Evolutionary conservation across 768 basidiomycete genomes (phyloP).

Genomic region (Mrakia frigida): DNA sequence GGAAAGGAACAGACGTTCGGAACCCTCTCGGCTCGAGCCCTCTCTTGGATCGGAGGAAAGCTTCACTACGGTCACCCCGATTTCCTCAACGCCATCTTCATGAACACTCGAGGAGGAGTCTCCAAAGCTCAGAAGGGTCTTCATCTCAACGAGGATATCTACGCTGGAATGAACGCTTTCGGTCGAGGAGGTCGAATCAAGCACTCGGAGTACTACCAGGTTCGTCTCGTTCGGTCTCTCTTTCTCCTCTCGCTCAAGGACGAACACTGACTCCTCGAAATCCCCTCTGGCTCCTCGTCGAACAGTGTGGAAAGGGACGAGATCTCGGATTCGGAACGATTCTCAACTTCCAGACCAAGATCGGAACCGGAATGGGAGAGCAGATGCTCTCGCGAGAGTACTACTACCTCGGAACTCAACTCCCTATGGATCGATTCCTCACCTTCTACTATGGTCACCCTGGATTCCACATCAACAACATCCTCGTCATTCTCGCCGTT

Average conservation of each 20-base stretch:
- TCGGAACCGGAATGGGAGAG: constrained; percentile 99
- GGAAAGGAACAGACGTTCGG: constrained; percentile 99
- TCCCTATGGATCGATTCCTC: constrained; percentile 96
- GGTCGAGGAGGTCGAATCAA: constrained; percentile 96
- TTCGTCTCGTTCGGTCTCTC: background rate
- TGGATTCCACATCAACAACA: constrained; percentile 99
- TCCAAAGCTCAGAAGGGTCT: constrained; percentile 99
- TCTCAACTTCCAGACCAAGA: constrained; percentile 99
- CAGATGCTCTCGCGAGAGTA: constrained; percentile 99
- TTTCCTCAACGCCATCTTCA: constrained; percentile 95
- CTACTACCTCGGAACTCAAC: constrained; percentile 95
- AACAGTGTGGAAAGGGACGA: constrained; percentile 83
- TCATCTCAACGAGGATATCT: constrained; percentile 99
- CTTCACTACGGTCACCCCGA: constrained; percentile 99
- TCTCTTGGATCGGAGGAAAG: constrained; percentile 97
- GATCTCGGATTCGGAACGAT: constrained; percentile 99
- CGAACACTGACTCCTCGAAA: background rate
- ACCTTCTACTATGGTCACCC: constrained; percentile 99
- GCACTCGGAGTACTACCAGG: constrained; percentile 97
- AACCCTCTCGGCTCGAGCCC: constrained; percentile 87
- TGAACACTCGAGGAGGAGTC: constrained; percentile 96
- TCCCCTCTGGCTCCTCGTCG: background rate
- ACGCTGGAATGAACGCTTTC: constrained; percentile 97
- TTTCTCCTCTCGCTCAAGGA: background rate
- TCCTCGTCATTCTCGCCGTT: constrained; percentile 93